These are phyloP conservation scores for Toxicodendron radicans DNA, from an alignment of 345 rosid genomes.

Conservation along the genomic window DNA sequence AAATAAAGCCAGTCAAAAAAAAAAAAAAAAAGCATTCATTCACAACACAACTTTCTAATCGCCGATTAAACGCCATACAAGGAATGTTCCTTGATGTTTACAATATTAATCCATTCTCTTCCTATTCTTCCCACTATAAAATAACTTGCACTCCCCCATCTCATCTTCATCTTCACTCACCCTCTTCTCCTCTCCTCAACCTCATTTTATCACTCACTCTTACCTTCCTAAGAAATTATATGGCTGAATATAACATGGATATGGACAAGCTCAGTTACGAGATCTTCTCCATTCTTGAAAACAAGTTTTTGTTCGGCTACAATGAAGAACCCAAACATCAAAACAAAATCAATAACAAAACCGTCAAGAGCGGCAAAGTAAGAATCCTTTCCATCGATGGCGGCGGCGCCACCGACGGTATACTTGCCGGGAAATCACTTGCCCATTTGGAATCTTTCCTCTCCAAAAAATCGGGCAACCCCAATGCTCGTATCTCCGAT, in stretches of 20 bases:
- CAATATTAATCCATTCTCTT: neutral
- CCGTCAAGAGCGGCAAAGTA: conserved; percentile 42
- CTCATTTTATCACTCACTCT: neutral
- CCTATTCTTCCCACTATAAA: conserved; percentile 14
- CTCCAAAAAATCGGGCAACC: conserved; percentile 63
- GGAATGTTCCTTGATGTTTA: conserved; percentile 33
- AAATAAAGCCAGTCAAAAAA: conserved; percentile 1
- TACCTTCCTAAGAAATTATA: neutral
- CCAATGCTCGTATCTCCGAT: conserved; percentile 62
- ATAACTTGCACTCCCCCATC: neutral
- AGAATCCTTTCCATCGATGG: conserved; percentile 87
- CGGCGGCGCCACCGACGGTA: conserved; percentile 64
- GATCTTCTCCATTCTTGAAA: conserved; percentile 90
- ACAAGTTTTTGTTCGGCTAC: conserved; percentile 77
- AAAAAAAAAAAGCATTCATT: no score
- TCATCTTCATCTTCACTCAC: neutral
- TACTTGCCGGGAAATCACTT: conserved; percentile 69
- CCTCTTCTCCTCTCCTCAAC: neutral
- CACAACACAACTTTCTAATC: neutral
- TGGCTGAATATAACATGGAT: conserved; percentile 27
- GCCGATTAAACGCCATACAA: conserved; percentile 30
- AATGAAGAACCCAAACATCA: conserved; percentile 29
- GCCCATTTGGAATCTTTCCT: conserved; percentile 53
- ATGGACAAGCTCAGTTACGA: conserved; percentile 68
- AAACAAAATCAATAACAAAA: conserved; percentile 18